phyloP scores from a whole-genome alignment of 148 eudicot species.

The Cornus kousa region DNA sequence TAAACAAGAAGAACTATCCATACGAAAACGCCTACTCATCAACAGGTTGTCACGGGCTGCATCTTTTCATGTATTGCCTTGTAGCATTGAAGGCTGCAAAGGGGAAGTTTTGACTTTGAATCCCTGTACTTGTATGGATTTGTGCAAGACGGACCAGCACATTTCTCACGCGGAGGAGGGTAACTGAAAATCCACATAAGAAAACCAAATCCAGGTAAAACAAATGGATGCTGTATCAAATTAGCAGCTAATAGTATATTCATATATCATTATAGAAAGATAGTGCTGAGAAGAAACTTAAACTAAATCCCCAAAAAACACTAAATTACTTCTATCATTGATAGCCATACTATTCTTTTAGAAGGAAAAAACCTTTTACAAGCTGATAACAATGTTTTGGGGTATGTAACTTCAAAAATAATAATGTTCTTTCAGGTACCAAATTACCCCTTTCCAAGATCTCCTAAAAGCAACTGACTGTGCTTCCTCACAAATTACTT shows the following conservation, averaged over 20 bases:
- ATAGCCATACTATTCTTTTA: background rate
- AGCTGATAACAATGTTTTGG: background rate
- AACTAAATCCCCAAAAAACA: background rate
- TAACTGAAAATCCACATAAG: slow-evolving; percentile 38
- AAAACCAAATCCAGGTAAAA: background rate
- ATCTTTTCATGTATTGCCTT: slow-evolving; percentile 45
- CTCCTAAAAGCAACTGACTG: background rate
- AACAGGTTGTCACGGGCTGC: slow-evolving; percentile 32
- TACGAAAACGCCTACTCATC: background rate
- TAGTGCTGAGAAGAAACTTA: background rate
- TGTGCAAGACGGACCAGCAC: slow-evolving; percentile 63
- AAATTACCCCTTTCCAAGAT: background rate
- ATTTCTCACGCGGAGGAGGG: slow-evolving; percentile 64
- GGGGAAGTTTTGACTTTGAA: slow-evolving; percentile 61
- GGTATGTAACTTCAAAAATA: background rate
- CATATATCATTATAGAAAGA: background rate
- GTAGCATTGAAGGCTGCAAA: slow-evolving; percentile 71
- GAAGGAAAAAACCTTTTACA: background rate
- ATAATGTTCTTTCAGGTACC: background rate
- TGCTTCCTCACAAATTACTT: background rate
- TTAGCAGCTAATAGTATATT: background rate
- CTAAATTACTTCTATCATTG: background rate
- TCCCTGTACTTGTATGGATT: slow-evolving; percentile 72
- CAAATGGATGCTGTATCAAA: background rate
- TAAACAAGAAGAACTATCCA: too few species aligned